Conservation (phyloP, 2,329 filamentous ascomycete genomes). For the Coniochaeta prunicola region DNA sequence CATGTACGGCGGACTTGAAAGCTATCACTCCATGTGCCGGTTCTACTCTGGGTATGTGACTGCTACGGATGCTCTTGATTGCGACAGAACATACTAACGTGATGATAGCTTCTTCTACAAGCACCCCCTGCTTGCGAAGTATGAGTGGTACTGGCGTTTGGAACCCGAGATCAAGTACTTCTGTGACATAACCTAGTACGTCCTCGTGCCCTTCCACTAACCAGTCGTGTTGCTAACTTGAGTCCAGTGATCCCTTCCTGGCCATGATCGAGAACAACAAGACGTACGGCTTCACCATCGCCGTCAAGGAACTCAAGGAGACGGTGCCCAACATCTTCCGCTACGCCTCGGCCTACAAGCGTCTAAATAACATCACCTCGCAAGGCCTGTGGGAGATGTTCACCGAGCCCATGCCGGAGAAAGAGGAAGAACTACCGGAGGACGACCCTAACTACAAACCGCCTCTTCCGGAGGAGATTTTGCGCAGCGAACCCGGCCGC, state of each 20-base stretch:
- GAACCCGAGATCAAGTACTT: slow-evolving; percentile 99
- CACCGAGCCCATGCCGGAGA: slow-evolving; percentile 65
- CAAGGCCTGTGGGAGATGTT: slow-evolving; percentile 99
- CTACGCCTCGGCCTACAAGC: slow-evolving; percentile 96
- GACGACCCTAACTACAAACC: slow-evolving; percentile 60
- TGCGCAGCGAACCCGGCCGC: slow-evolving; percentile 65
- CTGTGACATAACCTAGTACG: slow-evolving; percentile 97
- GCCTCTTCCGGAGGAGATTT: slow-evolving; percentile 70
- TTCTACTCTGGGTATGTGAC: slow-evolving; percentile 87
- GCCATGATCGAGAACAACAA: slow-evolving; percentile 94
- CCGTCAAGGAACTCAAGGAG: slow-evolving; percentile 94
- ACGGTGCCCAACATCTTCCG: slow-evolving; percentile 98
- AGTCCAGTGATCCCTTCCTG: slow-evolving; percentile 76
- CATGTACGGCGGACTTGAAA: slow-evolving; percentile 99
- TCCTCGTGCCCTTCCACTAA: neutral
- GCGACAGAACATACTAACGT: slow-evolving; percentile 13
- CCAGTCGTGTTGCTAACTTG: slow-evolving; percentile 12
- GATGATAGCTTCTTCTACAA: slow-evolving; percentile 80
- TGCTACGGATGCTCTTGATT: neutral
- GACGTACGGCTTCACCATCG: slow-evolving; percentile 98
- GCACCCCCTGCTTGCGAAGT: slow-evolving; percentile 88
- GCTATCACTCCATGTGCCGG: slow-evolving; percentile 98
- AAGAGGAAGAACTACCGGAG: slow-evolving; percentile 50
- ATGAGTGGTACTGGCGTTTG: slow-evolving; percentile 99
- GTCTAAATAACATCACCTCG: slow-evolving; percentile 81